Evolutionary conservation across 805 yeast species (phyloP).

Genomic region (Teunomyces cretensis): DNA sequence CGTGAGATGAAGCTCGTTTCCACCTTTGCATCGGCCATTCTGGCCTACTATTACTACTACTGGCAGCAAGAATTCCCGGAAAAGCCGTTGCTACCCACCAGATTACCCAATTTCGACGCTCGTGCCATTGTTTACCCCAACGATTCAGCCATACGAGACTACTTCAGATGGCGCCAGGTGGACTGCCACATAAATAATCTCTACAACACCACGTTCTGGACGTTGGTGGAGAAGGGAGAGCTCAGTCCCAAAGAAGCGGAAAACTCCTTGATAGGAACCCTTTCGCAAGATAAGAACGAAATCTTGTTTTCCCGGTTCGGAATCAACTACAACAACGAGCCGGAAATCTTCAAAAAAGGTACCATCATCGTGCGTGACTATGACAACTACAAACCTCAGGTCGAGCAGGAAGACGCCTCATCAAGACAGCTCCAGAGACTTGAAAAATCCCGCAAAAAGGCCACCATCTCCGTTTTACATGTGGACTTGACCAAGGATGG

Average conservation of each 20-base stretch:
- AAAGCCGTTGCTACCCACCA: slow-evolving; percentile 43
- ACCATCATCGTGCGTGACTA: slow-evolving; percentile 57
- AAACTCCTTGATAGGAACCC: slow-evolving; percentile 68
- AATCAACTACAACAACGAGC: slow-evolving; percentile 88
- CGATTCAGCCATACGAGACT: slow-evolving; percentile 61
- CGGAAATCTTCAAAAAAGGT: slow-evolving; percentile 86
- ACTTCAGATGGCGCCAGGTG: slow-evolving; percentile 91
- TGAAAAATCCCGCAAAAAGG: slow-evolving; percentile 49
- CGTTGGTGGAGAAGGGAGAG: slow-evolving; percentile 67
- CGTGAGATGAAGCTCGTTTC: slow-evolving; percentile 79
- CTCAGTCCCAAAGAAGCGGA: slow-evolving; percentile 82
- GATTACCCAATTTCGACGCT: slow-evolving; percentile 87
- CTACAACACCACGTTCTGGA: slow-evolving; percentile 93
- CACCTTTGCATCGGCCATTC: slow-evolving; percentile 78
- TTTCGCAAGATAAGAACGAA: slow-evolving; percentile 85
- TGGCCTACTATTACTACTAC: slow-evolving; percentile 66
- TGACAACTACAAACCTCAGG: slow-evolving; percentile 15
- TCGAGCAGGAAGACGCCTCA: slow-evolving; percentile 17
- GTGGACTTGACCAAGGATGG: slow-evolving; percentile 61
- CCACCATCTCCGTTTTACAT: slow-evolving; percentile 47
- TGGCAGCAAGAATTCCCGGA: slow-evolving; percentile 66
- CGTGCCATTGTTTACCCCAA: slow-evolving; percentile 86
- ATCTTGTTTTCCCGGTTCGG: slow-evolving; percentile 74
- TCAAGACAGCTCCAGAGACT: slow-evolving; percentile 51
- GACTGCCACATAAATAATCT: slow-evolving; percentile 95